These are phyloP conservation scores for Colletotrichum musicola DNA, from an alignment of 2,329 filamentous ascomycete genomes.

Conservation along the genomic window DNA sequence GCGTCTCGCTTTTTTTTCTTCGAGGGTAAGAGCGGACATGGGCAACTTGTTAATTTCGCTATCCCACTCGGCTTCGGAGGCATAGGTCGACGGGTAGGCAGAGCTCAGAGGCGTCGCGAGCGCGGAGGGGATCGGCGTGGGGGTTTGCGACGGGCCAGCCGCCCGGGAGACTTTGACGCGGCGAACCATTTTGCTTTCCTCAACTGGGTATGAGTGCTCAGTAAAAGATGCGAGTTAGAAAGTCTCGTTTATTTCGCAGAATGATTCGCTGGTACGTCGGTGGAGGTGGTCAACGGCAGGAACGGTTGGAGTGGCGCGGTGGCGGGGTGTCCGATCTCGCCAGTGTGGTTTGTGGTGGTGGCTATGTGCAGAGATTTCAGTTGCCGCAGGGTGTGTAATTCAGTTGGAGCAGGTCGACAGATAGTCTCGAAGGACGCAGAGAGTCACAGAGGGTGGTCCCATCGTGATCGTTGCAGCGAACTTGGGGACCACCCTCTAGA, in stretches of 20 bases:
- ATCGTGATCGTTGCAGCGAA: slow-evolving; percentile 61
- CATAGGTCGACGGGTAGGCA: slow-evolving; percentile 51
- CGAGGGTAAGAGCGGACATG: slow-evolving; percentile 58
- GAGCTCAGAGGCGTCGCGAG: slow-evolving; percentile 53
- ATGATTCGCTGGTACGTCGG: neutral
- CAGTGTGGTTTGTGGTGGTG: slow-evolving; percentile 13
- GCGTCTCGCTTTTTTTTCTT: slow-evolving; percentile 37
- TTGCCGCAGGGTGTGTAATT: neutral
- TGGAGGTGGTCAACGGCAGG: slow-evolving; percentile 5
- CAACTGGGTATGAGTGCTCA: too few relatives aligned
- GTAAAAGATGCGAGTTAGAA: neutral
- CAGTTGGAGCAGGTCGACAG: slow-evolving; percentile 21
- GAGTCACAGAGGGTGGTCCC: slow-evolving; percentile 67
- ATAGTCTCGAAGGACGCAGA: slow-evolving; percentile 47
- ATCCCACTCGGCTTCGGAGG: slow-evolving; percentile 55
- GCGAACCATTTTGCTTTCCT: slow-evolving; percentile 37
- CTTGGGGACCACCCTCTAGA: slow-evolving; percentile 66
- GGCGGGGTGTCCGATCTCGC: slow-evolving; percentile 24
- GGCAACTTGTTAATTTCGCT: slow-evolving; percentile 56
- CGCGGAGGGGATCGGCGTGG: slow-evolving; percentile 44
- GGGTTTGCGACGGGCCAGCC: slow-evolving; percentile 38
- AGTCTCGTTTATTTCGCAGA: too few relatives aligned
- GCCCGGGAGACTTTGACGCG: slow-evolving; percentile 50
- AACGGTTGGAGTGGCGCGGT: slow-evolving; percentile 27
- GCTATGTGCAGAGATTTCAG: slow-evolving; percentile 38